A percentile compares a stretch with the other conserved stretches of the same genome.
phyloP scores from a whole-genome alignment of 1,139 yeast genomes.

The Blastobotrys capitulatus region DNA sequence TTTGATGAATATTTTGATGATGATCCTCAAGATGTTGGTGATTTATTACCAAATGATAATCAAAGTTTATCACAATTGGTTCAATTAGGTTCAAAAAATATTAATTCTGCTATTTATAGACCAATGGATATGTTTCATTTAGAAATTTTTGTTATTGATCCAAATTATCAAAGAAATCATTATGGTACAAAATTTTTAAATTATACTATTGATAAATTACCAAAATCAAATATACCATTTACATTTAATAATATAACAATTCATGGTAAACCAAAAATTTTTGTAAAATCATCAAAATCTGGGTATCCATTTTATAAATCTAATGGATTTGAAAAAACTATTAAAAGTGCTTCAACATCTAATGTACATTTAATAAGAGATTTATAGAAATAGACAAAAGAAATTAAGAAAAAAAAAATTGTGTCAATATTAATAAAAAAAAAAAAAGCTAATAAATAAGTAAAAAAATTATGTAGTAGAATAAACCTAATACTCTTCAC shows the following conservation, averaged over 20 bases:
- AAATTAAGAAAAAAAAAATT: not conserved
- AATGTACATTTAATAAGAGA: conserved; percentile 5
- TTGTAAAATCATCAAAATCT: not conserved
- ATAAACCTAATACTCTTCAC: conserved; percentile 2
- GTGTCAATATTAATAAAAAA: not conserved
- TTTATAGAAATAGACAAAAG: not conserved
- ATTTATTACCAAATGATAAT: conserved; percentile 3
- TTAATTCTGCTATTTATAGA: conserved; percentile 14
- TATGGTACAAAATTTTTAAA: not conserved
- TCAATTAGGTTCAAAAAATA: conserved; percentile 10
- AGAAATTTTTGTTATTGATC: conserved; percentile 14
- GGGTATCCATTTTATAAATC: conserved; percentile 5
- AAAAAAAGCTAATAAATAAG: not conserved
- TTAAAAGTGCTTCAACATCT: conserved; percentile 3
- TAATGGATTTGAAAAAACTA: conserved; percentile 6
- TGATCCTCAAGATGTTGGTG: conserved; percentile 8
- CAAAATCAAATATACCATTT: conserved; percentile 12
- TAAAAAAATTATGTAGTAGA: conserved; percentile 2
- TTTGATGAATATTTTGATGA: conserved; percentile 4
- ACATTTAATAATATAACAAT: conserved; percentile 11
- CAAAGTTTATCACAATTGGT: conserved; percentile 10
- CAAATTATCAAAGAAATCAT: conserved; percentile 16
- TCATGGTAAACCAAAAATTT: conserved; percentile 17
- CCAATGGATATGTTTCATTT: conserved; percentile 15
- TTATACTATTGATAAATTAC: conserved; percentile 4